phyloP scores from a whole-genome alignment of 257 asterid genomes.

The Penstemon davidsonii region DNA sequence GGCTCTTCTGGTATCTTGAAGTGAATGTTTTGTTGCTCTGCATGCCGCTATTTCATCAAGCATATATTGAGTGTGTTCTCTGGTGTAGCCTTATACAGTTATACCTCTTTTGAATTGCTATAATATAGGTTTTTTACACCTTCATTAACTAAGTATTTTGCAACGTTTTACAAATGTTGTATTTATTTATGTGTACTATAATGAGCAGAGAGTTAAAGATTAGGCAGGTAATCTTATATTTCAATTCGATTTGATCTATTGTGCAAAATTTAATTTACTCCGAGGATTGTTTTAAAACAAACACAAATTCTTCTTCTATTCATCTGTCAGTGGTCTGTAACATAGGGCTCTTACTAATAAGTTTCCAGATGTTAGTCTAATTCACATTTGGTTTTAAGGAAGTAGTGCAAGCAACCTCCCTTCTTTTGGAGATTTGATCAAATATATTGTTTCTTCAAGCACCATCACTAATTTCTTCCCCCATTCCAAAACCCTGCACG shows the following conservation, averaged over 20 bases:
- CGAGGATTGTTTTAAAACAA: constrained; percentile 16
- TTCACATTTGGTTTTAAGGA: constrained; percentile 6
- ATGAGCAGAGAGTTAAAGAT: constrained; percentile 12
- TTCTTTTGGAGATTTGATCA: neutral
- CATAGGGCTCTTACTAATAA: neutral
- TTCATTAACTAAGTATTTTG: neutral
- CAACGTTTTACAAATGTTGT: neutral
- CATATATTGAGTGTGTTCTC: constrained; percentile 11
- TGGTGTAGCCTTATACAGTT: neutral
- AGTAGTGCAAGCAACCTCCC: constrained; percentile 16
- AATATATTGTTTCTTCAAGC: constrained; percentile 9
- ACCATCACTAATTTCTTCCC: constrained; percentile 1
- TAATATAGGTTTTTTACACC: constrained; percentile 15
- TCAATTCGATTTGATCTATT: neutral
- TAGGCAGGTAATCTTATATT: neutral
- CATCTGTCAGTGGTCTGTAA: neutral
- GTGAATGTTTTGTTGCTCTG: constrained; percentile 18
- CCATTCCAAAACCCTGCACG: neutral
- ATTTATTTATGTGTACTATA: constrained; percentile 12
- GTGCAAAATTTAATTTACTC: constrained; percentile 6
- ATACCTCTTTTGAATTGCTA: constrained; percentile 7
- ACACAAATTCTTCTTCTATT: constrained; percentile 7
- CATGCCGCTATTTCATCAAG: neutral
- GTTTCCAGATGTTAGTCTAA: constrained; percentile 7
- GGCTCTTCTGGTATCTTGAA: constrained; percentile 16